These are phyloP conservation scores for Hypsizygus marmoreus DNA, from an alignment of 768 basidiomycete genomes.

Conservation along the genomic window DNA sequence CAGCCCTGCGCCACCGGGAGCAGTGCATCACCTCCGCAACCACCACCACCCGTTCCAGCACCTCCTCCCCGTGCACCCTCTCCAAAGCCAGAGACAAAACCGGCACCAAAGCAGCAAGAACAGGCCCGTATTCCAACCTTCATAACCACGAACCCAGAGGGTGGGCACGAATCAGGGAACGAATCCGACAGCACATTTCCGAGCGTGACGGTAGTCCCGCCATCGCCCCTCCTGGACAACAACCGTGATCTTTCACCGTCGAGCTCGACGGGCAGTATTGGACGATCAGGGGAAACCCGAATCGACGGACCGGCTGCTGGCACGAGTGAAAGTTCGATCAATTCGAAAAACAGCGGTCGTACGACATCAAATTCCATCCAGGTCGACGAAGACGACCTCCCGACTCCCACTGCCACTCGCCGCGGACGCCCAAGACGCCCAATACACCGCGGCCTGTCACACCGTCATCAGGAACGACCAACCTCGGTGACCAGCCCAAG, in stretches of 20 bases:
- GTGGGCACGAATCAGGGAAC: slow-evolving; percentile 9
- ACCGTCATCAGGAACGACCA: slow-evolving; percentile 18
- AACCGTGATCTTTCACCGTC: slow-evolving; percentile 23
- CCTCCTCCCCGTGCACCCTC: slow-evolving; percentile 3
- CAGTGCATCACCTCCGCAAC: too few species aligned
- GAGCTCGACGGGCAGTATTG: slow-evolving; percentile 20
- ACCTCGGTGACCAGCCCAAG: slow-evolving; percentile 15
- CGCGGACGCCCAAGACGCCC: slow-evolving; percentile 7
- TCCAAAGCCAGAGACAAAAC: neutral
- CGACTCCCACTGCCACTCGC: slow-evolving; percentile 10
- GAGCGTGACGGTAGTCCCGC: slow-evolving; percentile 44
- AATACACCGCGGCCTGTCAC: slow-evolving; percentile 13
- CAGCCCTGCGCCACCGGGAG: too few species aligned
- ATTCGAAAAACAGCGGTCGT: slow-evolving; percentile 8
- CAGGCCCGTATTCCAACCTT: slow-evolving; percentile 10
- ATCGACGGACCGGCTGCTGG: slow-evolving; percentile 3
- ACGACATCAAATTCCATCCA: slow-evolving; percentile 14
- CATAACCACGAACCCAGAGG: slow-evolving; percentile 16
- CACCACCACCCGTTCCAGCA: slow-evolving; percentile 12
- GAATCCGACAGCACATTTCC: slow-evolving; percentile 33
- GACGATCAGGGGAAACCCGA: slow-evolving; percentile 5
- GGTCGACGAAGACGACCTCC: slow-evolving; percentile 18
- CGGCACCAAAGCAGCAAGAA: slow-evolving; percentile 4
- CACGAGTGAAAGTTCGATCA: slow-evolving; percentile 5
- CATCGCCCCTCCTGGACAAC: slow-evolving; percentile 35